phyloP scores from a whole-genome alignment of 768 basidiomycete genomes.

The Boletus rubroflammeus region DNA sequence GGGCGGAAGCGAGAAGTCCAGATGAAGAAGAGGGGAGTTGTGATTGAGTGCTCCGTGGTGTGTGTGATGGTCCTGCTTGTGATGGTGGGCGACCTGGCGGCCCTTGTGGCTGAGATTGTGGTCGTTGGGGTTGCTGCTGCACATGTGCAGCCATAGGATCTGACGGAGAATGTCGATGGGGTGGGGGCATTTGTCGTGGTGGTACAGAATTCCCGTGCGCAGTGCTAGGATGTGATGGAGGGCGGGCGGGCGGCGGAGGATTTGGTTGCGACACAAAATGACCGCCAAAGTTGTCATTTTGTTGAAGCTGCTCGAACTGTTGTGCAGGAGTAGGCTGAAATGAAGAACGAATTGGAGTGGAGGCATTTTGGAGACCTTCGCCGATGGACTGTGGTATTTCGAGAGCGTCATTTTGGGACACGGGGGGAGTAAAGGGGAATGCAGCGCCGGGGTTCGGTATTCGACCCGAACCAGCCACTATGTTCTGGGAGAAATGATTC shows the following conservation, averaged over 20 bases:
- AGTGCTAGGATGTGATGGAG: conserved; percentile 41
- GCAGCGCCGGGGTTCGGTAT: conserved; percentile 32
- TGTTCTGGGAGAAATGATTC: conserved; percentile 31
- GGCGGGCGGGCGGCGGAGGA: conserved; percentile 39
- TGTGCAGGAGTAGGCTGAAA: conserved; percentile 64
- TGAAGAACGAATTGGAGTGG: conserved; percentile 34
- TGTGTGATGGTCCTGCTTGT: conserved; percentile 44
- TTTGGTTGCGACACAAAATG: conserved; percentile 38
- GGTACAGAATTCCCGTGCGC: conserved; percentile 30
- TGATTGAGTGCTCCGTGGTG: conserved; percentile 41
- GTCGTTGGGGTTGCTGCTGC: conserved; percentile 43
- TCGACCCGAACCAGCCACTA: conserved; percentile 35
- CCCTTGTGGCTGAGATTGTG: conserved; percentile 58
- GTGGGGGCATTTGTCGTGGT: conserved; percentile 33
- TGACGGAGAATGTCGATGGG: conserved; percentile 45
- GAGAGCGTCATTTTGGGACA: conserved; percentile 45
- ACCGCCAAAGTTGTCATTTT: conserved; percentile 31
- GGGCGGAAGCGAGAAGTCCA: conserved; percentile 24
- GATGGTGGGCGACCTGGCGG: conserved; percentile 49
- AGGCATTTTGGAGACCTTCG: conserved; percentile 37
- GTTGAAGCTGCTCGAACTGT: conserved; percentile 55
- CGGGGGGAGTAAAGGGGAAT: conserved; percentile 46
- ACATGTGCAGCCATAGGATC: conserved; percentile 43
- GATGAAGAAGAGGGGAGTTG: conserved; percentile 34
- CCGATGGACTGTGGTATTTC: conserved; percentile 46